Evolutionary conservation across 257 asterid genomes (phyloP).

Genomic region (Solanum boliviense): DNA sequence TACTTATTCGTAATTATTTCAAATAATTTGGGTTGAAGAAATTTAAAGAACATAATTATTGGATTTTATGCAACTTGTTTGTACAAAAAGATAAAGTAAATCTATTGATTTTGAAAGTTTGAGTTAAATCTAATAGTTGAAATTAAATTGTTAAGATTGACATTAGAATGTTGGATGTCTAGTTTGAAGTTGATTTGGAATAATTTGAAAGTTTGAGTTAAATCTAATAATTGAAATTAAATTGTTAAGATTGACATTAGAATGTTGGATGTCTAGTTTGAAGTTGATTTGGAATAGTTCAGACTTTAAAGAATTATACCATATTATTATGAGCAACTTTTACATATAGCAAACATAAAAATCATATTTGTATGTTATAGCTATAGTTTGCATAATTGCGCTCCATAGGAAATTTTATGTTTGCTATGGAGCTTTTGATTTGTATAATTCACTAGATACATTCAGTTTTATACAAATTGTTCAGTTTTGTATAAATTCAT

Average conservation of each 20-base stretch:
- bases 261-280: neutral
- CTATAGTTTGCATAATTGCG: too few relatives aligned
- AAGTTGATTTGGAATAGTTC: too few relatives aligned
- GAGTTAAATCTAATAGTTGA: neutral
- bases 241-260: neutral
- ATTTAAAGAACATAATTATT: neutral
- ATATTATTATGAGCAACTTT: too few relatives aligned
- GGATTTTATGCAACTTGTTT: neutral
- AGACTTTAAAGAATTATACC: too few relatives aligned
- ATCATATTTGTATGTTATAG: too few relatives aligned
- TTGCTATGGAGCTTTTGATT: too few relatives aligned
- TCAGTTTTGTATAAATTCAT: too few relatives aligned
- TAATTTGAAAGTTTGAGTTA: neutral
- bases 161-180: neutral
- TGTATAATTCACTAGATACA: too few relatives aligned
- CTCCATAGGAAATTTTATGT: too few relatives aligned
- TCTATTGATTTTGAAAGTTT: neutral
- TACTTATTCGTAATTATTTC: neutral
- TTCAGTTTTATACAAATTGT: too few relatives aligned
- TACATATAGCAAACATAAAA: too few relatives aligned
- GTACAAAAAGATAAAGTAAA: neutral
- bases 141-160: neutral
- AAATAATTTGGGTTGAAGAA: neutral
- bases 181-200: neutral
- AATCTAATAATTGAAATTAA: neutral